phyloP scores from a whole-genome alignment of 768 basidiomycete species.

The Termitomyces sp. region DNA sequence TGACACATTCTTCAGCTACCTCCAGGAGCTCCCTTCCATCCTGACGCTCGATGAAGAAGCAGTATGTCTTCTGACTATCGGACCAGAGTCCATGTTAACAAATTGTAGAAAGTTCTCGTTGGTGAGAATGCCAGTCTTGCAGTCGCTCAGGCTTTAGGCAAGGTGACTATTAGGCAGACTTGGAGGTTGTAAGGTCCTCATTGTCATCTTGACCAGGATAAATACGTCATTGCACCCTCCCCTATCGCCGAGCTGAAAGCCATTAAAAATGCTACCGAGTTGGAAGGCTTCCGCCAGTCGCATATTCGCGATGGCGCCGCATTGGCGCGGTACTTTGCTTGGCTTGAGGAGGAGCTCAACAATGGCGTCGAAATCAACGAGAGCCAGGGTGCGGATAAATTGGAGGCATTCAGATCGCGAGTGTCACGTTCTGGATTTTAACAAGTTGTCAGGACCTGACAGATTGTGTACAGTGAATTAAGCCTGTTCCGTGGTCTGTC shows the following conservation, averaged over 20 bases:
- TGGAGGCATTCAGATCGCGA: slow-evolving; percentile 80
- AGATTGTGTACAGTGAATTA: slow-evolving; percentile 49
- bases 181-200: not conserved
- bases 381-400: slow-evolving; percentile 69
- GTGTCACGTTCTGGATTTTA: slow-evolving; percentile 20
- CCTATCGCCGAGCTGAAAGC: slow-evolving; percentile 77
- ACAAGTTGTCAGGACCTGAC: not conserved
- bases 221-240: slow-evolving; percentile 57
- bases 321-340: slow-evolving; percentile 84
- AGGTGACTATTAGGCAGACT: slow-evolving; percentile 31
- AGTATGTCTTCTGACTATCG: slow-evolving; percentile 18
- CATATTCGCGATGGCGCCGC: slow-evolving; percentile 91
- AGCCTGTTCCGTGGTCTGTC: slow-evolving; percentile 82
- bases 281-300: slow-evolving; percentile 84
- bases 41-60: slow-evolving; percentile 27
- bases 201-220: slow-evolving; percentile 35
- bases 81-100: not conserved
- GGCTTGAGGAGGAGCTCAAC: slow-evolving; percentile 83
- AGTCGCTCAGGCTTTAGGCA: slow-evolving; percentile 72
- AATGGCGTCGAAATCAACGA: slow-evolving; percentile 64
- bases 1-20: slow-evolving; percentile 55
- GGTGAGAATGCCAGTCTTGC: slow-evolving; percentile 78
- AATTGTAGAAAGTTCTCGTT: slow-evolving; percentile 63
- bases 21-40: slow-evolving; percentile 41
- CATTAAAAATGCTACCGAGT: slow-evolving; percentile 75